A percentile compares a stretch with the other conserved stretches of the same genome.
Conservation (phyloP, 176 grass and related monocot species). For the Musa schizocarpa region DNA sequence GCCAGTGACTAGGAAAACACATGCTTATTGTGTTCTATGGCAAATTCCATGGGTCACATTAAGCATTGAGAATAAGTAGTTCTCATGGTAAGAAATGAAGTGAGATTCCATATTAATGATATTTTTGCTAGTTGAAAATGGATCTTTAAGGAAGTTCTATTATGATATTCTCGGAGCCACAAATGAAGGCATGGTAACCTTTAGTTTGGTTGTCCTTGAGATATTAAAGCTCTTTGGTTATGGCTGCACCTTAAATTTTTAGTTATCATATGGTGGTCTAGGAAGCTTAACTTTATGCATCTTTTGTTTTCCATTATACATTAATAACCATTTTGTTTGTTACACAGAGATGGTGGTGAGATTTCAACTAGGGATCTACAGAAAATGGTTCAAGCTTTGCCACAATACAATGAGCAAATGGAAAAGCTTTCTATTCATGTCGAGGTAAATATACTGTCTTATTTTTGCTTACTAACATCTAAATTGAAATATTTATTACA, state of each 20-base stretch:
- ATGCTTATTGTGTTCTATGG: not conserved
- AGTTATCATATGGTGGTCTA: no score
- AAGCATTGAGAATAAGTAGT: not conserved
- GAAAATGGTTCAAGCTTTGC: constrained; percentile 92
- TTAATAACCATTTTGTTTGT: not conserved
- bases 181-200: not conserved
- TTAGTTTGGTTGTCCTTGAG: not conserved
- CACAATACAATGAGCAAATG: constrained; percentile 86
- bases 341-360: constrained; percentile 72
- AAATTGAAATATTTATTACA: constrained; percentile 17
- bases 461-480: not conserved
- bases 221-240: not conserved
- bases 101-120: not conserved
- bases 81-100: not conserved
- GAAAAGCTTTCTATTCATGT: constrained; percentile 90
- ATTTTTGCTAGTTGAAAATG: not conserved
- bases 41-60: not conserved
- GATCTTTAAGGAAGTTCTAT: not conserved
- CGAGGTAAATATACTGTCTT: constrained; percentile 38
- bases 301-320: not conserved
- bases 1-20: not conserved
- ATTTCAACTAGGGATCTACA: constrained; percentile 89
- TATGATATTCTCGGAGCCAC: not conserved
- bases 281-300: not conserved
- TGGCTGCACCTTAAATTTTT: not conserved